A percentile compares a stretch with the other conserved stretches of the same genome.
Evolutionary conservation across 2,329 filamentous ascomycete genomes (phyloP).

Genomic region (Aspergillus floridensis): DNA sequence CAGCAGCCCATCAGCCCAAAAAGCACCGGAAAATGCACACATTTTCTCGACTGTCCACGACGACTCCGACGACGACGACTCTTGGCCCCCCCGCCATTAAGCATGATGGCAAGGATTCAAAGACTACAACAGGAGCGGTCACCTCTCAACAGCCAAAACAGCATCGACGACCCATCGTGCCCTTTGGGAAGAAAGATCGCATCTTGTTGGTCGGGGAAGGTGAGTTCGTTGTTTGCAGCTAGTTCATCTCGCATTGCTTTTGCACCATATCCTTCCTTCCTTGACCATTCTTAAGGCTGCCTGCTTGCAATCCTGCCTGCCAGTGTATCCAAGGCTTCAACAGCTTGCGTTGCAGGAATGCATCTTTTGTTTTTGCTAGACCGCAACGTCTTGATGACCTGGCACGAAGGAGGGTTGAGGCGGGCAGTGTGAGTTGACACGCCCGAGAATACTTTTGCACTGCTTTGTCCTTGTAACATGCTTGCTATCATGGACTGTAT

Average conservation of each 20-base stretch:
- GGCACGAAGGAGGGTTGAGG: background rate
- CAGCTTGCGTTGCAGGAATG: background rate
- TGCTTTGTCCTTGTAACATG: background rate
- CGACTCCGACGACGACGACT: slow-evolving; percentile 10
- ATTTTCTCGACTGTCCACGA: slow-evolving; percentile 27
- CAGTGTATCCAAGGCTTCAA: background rate
- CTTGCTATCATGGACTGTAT: no score
- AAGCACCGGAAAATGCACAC: slow-evolving; percentile 29
- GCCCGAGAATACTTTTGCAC: background rate
- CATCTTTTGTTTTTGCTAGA: background rate
- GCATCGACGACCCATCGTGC: slow-evolving; percentile 35
- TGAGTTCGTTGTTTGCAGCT: slow-evolving; percentile 21
- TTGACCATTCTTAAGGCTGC: background rate
- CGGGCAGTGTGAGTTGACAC: background rate
- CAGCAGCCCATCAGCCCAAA: slow-evolving; percentile 6
- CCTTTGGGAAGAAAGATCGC: slow-evolving; percentile 42
- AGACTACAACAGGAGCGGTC: background rate
- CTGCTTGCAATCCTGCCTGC: background rate
- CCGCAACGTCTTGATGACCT: background rate
- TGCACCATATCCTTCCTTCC: no score
- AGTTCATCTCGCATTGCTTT: slow-evolving; percentile 10
- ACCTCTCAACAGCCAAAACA: slow-evolving; percentile 16
- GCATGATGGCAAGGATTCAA: slow-evolving; percentile 10
- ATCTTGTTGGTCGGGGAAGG: slow-evolving; percentile 47
- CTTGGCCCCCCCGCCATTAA: slow-evolving; percentile 1